Conservation (phyloP, 1,139 yeast species). For the Geotrichum phurueaensis region DNA sequence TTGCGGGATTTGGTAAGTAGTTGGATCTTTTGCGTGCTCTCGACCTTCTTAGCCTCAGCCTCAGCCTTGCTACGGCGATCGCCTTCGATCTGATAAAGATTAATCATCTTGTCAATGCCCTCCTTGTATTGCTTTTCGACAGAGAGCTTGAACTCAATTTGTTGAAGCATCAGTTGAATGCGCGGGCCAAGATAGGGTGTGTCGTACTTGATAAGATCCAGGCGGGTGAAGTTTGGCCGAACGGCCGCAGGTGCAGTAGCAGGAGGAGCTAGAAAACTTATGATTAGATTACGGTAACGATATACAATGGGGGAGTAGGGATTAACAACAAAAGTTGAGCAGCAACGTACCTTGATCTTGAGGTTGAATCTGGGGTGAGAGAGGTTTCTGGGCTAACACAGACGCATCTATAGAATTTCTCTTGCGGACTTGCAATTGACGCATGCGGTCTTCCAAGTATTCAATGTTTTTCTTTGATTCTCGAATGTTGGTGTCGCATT, state of each 20-base stretch:
- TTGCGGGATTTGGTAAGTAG: conserved; percentile 76
- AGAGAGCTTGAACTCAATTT: conserved; percentile 83
- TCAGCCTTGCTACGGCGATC: conserved; percentile 80
- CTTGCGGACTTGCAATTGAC: conserved; percentile 47
- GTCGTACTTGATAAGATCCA: conserved; percentile 84
- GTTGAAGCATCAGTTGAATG: conserved; percentile 91
- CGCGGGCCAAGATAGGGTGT: conserved; percentile 94
- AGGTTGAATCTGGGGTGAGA: background rate
- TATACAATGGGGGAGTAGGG: background rate
- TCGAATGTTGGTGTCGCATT: conserved; percentile 82
- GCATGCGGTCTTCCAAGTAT: conserved; percentile 72
- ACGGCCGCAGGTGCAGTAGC: background rate
- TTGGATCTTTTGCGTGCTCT: conserved; percentile 79
- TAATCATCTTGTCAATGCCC: conserved; percentile 84
- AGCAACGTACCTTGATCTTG: background rate
- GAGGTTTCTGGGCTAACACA: background rate
- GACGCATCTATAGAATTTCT: conserved; percentile 12
- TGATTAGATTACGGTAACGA: background rate
- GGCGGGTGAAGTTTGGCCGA: conserved; percentile 33
- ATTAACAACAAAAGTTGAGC: background rate
- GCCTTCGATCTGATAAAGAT: conserved; percentile 82
- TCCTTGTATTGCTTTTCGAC: conserved; percentile 90
- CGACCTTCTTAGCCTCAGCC: conserved; percentile 81
- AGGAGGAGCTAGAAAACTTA: conserved; percentile 1
- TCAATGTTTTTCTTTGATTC: conserved; percentile 90